Conservation (phyloP, 768 basidiomycete species). For the Auricularia heimuer region DNA sequence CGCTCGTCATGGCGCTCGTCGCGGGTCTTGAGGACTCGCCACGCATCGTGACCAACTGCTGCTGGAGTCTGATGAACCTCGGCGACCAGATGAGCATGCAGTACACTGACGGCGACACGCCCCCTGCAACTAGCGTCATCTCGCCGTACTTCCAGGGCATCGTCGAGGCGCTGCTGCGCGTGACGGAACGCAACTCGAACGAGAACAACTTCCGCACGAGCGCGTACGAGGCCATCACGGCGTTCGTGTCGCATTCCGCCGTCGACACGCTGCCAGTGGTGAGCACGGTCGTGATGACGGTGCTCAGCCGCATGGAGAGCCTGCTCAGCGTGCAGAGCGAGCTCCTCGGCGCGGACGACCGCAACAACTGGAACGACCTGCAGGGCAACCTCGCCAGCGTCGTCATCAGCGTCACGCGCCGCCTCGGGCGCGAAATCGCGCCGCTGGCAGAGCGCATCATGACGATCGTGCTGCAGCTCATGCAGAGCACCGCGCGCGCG, state of each 20-base stretch:
- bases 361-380: slow-evolving; percentile 98
- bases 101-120: slow-evolving; percentile 52
- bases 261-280: slow-evolving; percentile 72
- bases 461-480: slow-evolving; percentile 79
- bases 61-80: slow-evolving; percentile 94
- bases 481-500: slow-evolving; percentile 52
- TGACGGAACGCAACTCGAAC: slow-evolving; percentile 84
- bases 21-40: slow-evolving; percentile 69
- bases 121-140: slow-evolving; percentile 52
- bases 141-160: slow-evolving; percentile 86
- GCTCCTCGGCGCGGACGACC: slow-evolving; percentile 88
- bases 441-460: slow-evolving; percentile 92
- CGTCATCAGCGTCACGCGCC: slow-evolving; percentile 75
- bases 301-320: slow-evolving; percentile 86
- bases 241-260: slow-evolving; percentile 73
- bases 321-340: slow-evolving; percentile 83
- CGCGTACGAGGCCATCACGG: slow-evolving; percentile 91
- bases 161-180: slow-evolving; percentile 68
- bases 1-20: slow-evolving; percentile 75
- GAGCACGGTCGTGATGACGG: slow-evolving; percentile 68
- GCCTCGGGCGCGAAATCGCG: slow-evolving; percentile 71
- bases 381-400: slow-evolving; percentile 93
- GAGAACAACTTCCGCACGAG: slow-evolving; percentile 91
- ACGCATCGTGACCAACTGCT: slow-evolving; percentile 85
- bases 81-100: slow-evolving; percentile 75